Evolutionary conservation across 176 grass and related monocot genomes (phyloP).

Genomic region (Otatea glauca): DNA sequence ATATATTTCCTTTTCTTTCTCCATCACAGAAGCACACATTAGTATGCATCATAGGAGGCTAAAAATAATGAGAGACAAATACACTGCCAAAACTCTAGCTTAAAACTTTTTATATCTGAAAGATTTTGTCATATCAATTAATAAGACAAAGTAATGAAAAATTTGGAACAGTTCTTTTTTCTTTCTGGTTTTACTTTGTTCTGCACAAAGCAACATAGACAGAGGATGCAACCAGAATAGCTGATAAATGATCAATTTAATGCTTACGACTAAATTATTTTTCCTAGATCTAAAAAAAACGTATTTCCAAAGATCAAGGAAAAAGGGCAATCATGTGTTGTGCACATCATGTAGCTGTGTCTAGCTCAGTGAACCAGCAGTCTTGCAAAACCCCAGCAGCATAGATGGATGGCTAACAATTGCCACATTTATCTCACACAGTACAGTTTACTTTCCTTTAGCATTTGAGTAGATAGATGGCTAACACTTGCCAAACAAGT

Average conservation of each 20-base stretch:
- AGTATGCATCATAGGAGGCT: neutral
- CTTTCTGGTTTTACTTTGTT: neutral
- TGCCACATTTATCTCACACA: no score
- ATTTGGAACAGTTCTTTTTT: neutral
- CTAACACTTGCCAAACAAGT: slow-evolving; percentile 9
- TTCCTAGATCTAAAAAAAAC: neutral
- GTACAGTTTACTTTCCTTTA: neutral
- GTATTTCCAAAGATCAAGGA: neutral
- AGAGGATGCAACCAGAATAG: neutral
- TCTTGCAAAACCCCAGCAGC: no score
- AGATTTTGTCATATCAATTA: neutral
- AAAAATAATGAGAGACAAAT: neutral
- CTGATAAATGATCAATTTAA: neutral
- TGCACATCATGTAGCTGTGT: no score
- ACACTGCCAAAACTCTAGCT: neutral
- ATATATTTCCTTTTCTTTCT: neutral
- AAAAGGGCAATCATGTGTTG: neutral
- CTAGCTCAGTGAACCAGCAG: no score
- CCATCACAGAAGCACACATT: neutral
- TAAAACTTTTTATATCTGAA: neutral
- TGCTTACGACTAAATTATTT: neutral
- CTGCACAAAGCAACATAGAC: neutral
- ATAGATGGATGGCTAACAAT: no score
- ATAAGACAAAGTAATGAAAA: neutral
- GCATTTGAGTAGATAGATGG: slow-evolving; percentile 19